Evolutionary conservation across 371 early-diverging fungal genomes (phyloP).

Genomic region (Lichtheimia ramosa): DNA sequence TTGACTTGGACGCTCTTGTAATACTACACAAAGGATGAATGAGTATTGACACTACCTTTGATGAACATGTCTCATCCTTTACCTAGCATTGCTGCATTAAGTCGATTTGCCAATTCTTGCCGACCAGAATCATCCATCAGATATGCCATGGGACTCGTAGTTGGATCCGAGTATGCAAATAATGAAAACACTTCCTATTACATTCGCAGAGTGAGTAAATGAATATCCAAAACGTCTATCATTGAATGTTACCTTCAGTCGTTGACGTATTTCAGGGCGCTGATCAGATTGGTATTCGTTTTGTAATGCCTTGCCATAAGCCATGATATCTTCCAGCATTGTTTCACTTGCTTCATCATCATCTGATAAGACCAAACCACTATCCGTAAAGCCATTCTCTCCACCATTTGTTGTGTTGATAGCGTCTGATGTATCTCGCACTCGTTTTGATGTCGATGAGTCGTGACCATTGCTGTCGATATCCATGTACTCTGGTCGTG

Average conservation of each 20-base stretch:
- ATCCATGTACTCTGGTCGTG: background rate
- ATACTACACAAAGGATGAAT: conserved; percentile 8
- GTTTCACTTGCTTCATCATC: conserved; percentile 35
- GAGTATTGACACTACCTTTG: background rate
- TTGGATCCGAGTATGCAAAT: conserved; percentile 75
- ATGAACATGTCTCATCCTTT: background rate
- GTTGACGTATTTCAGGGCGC: conserved; percentile 18
- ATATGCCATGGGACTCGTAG: conserved; percentile 52
- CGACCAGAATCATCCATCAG: conserved; percentile 43
- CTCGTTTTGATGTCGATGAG: background rate
- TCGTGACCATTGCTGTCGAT: background rate
- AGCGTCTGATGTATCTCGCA: too few relatives aligned
- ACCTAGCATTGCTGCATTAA: conserved; percentile 22
- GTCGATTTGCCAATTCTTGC: conserved; percentile 25
- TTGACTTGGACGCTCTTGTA: conserved; percentile 17
- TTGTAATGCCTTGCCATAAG: conserved; percentile 73
- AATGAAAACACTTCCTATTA: conserved; percentile 65
- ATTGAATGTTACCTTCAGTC: conserved; percentile 29
- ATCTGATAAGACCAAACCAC: conserved; percentile 15
- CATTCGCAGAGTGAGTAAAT: background rate
- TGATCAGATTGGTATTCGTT: conserved; percentile 64
- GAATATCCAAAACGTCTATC: too few relatives aligned
- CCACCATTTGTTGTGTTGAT: too few relatives aligned
- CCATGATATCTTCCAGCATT: conserved; percentile 46
- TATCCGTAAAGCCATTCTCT: conserved; percentile 10